Evolutionary conservation across 2,329 filamentous ascomycete genomes (phyloP).

Genomic region (Ampelomyces quisqualis): DNA sequence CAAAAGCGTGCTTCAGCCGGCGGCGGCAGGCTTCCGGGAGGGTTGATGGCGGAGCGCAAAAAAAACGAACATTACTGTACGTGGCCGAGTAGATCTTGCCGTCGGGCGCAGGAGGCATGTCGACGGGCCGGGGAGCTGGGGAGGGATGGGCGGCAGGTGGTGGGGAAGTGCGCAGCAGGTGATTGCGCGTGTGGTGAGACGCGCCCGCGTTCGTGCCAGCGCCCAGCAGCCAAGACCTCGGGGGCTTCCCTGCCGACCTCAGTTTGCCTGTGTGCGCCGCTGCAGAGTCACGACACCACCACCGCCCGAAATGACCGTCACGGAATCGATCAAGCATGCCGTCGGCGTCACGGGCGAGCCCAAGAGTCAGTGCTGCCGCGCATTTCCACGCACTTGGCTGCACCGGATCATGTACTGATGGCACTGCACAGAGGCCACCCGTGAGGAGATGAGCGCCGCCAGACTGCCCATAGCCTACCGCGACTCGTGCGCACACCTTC

Average conservation of each 20-base stretch:
- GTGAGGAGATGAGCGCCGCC: constrained; percentile 92
- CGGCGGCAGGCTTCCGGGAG: not conserved
- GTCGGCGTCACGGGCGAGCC: constrained; percentile 47
- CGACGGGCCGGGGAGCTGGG: constrained; percentile 16
- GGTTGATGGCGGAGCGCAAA: constrained; percentile 3
- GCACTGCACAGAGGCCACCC: constrained; percentile 65
- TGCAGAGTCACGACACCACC: constrained; percentile 16
- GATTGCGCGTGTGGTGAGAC: constrained; percentile 18
- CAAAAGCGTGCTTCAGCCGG: not conserved
- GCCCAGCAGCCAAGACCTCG: constrained; percentile 21
- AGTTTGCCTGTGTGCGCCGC: constrained; percentile 23
- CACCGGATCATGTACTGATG: constrained; percentile 34
- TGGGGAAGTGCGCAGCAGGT: constrained; percentile 8
- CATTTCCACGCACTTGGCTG: constrained; percentile 19
- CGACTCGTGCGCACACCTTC: constrained; percentile 90
- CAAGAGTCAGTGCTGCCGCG: constrained; percentile 31
- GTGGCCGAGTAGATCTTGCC: constrained; percentile 63
- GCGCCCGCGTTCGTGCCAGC: constrained; percentile 15
- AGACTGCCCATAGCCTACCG: constrained; percentile 86
- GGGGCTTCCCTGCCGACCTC: constrained; percentile 19
- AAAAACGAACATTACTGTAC: constrained; percentile 55
- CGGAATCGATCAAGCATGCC: constrained; percentile 51
- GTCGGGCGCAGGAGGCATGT: constrained; percentile 43
- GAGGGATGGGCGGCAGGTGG: constrained; percentile 2
- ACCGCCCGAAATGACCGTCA: constrained; percentile 44